Base-by-base conservation (phyloP, 2,329 filamentous ascomycete species). In the Xylariaceae sp. region DNA sequence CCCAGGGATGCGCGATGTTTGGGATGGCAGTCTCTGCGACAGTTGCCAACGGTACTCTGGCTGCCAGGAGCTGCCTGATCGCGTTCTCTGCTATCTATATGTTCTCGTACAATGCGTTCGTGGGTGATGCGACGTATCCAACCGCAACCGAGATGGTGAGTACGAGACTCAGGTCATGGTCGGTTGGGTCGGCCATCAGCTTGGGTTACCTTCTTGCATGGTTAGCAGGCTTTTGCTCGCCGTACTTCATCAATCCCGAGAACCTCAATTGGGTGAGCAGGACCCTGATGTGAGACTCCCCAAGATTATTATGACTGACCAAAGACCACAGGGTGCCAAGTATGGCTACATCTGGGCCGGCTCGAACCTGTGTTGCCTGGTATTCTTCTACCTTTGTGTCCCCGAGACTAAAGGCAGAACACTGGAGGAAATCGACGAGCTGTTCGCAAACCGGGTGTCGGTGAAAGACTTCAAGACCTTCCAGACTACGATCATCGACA, bases 111-210 rank as follows among this genome's bases (percentile, higher is more conserved):
- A 66, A 66, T 29, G 59, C 59, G 1, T 65, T 66, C 33, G 64
- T 66, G 4, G 66, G 65, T 2, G 61, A 65, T 2, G 63, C 67
- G 2, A 64, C 62, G 34, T 71, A 66, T 37, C 64, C 65, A 1
- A 64, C 70, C 3, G 57, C 66, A 2, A 67, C 65, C 0, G 69
- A 73, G 53, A 55, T 68, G 12, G 64, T 68, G 3, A 69, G 67
- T 46, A 70, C 68, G 3, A 58, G 65, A 34, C 54, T 73, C 39
- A 59, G 71, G 33, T 62, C 65, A 2, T 71, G 71, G 57, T 73
- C 71, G 0, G 71, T 75, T 22, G 72, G 71, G n/a, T 64, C 63
- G 6, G 70, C 72, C 9, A 72, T 72, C 28, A 68, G 66, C 18
- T 53, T 71, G 4, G 69, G 69, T 1, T 74, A 74, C 47, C 60